A percentile compares a stretch with the other conserved stretches of the same genome.
Conservation (phyloP, 2,329 filamentous ascomycete species). For the Penicillium sp. region DNA sequence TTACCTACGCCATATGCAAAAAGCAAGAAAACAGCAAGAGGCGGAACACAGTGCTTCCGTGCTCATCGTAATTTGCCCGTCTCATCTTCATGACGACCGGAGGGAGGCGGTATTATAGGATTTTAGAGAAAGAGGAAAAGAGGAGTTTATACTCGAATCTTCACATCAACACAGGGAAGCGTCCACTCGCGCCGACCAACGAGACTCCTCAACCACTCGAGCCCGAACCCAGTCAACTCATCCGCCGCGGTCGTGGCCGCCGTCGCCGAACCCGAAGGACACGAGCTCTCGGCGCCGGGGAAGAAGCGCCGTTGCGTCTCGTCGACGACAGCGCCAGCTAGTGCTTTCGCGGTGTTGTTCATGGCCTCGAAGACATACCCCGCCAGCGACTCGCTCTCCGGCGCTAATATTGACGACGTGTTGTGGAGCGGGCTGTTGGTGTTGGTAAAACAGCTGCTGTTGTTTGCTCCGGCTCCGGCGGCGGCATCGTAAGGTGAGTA, state of each 20-base stretch:
- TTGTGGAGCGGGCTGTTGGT: constrained; percentile 9
- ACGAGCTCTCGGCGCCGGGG: constrained; percentile 21
- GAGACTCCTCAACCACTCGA: constrained; percentile 84
- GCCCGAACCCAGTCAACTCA: constrained; percentile 76
- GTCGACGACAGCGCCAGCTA: constrained; percentile 71
- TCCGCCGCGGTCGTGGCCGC: constrained; percentile 43
- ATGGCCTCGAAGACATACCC: constrained; percentile 54
- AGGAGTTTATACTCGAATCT: constrained; percentile 70
- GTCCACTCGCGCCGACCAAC: constrained; percentile 86
- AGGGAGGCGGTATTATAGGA: background rate
- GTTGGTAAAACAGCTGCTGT: constrained; percentile 19
- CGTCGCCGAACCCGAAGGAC: constrained; percentile 9
- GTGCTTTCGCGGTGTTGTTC: constrained; percentile 71
- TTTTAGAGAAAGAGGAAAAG: background rate
- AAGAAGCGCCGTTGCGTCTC: constrained; percentile 54
- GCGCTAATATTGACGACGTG: constrained; percentile 29
- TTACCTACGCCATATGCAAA: constrained; percentile 8
- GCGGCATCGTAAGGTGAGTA: constrained; percentile 44
- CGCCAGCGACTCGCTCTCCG: constrained; percentile 40
- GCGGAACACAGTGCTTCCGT: background rate
- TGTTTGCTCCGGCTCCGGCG: constrained; percentile 7
- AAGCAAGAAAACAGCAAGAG: background rate
- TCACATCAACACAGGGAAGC: constrained; percentile 87
- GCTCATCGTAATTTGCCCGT: background rate
- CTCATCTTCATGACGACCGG: background rate